Evolutionary conservation across 2,329 filamentous ascomycete genomes (phyloP).

Genomic region (Colletotrichum lentis): DNA sequence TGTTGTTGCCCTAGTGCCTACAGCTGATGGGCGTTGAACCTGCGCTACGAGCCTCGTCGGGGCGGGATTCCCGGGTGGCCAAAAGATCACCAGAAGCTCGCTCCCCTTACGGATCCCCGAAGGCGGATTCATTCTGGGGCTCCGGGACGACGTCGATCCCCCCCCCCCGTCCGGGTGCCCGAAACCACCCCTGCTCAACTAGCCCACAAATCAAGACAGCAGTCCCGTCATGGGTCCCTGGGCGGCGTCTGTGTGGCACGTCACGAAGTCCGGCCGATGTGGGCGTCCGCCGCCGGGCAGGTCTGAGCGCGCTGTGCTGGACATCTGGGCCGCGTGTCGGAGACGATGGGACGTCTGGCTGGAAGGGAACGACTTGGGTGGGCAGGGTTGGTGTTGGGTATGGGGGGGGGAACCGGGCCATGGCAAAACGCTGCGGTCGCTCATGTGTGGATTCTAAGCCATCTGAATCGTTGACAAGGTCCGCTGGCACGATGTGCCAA

Average conservation of each 20-base stretch:
- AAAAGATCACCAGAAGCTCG: too few species aligned
- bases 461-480: too few species aligned
- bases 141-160: background rate
- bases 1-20: too few species aligned
- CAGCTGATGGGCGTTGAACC: background rate
- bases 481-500: too few species aligned
- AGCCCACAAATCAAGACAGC: background rate
- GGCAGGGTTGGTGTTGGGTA: background rate
- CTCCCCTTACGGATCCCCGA: background rate
- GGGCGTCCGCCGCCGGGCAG: background rate
- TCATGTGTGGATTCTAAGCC: too few species aligned
- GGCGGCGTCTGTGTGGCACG: constrained; percentile 1
- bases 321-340: background rate
- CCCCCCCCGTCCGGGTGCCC: background rate
- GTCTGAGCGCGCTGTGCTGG: background rate
- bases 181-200: background rate
- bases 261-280: background rate
- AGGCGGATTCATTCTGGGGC: background rate
- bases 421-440: background rate
- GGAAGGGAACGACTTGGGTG: too few species aligned
- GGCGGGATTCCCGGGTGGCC: too few species aligned
- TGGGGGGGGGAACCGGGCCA: too few species aligned
- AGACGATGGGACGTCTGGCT: background rate
- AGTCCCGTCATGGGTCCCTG: background rate
- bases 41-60: background rate